Conservation (phyloP, 2,329 filamentous ascomycete species). For the Talaromyces piceae region DNA sequence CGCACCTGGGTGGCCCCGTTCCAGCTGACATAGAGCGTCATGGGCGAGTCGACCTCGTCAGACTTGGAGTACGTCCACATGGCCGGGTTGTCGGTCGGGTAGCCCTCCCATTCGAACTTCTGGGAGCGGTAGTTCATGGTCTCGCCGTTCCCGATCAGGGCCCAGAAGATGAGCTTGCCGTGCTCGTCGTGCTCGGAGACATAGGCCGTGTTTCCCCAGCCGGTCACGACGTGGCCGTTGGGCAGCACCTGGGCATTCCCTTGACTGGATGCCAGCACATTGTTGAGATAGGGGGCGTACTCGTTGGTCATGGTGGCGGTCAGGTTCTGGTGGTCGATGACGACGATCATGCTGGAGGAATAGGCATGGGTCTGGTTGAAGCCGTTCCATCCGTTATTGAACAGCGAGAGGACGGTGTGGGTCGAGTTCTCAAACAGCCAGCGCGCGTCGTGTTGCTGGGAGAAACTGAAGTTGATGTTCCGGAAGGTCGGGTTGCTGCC, state of each 20-base stretch:
- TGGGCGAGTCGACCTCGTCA: slow-evolving; percentile 19
- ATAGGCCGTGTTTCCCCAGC: slow-evolving; percentile 37
- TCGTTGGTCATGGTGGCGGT: slow-evolving; percentile 28
- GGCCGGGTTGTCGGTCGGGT: slow-evolving; percentile 34
- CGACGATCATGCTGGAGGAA: slow-evolving; percentile 33
- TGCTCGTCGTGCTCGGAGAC: slow-evolving; percentile 33
- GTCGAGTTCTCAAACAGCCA: slow-evolving; percentile 33
- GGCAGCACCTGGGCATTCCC: slow-evolving; percentile 33
- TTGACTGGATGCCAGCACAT: slow-evolving; percentile 30
- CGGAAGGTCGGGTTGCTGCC: slow-evolving; percentile 30
- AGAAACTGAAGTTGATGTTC: slow-evolving; percentile 35
- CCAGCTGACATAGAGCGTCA: slow-evolving; percentile 34
- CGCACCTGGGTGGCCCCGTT: slow-evolving; percentile 34
- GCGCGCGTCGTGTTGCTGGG: slow-evolving; percentile 37
- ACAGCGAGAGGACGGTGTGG: slow-evolving; percentile 32
- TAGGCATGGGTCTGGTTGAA: slow-evolving; percentile 32
- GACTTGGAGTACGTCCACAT: slow-evolving; percentile 32
- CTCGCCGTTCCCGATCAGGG: slow-evolving; percentile 23
- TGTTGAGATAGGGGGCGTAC: slow-evolving; percentile 19
- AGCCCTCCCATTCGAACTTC: slow-evolving; percentile 37
- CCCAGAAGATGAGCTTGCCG: slow-evolving; percentile 33
- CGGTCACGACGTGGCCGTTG: slow-evolving; percentile 32
- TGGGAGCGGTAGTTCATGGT: slow-evolving; percentile 38
- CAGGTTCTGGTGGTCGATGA: slow-evolving; percentile 29
- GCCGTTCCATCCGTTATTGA: slow-evolving; percentile 37